Base-by-base conservation (phyloP, 2,329 filamentous ascomycete genomes). In the Chaetomium olivaceum region DNA sequence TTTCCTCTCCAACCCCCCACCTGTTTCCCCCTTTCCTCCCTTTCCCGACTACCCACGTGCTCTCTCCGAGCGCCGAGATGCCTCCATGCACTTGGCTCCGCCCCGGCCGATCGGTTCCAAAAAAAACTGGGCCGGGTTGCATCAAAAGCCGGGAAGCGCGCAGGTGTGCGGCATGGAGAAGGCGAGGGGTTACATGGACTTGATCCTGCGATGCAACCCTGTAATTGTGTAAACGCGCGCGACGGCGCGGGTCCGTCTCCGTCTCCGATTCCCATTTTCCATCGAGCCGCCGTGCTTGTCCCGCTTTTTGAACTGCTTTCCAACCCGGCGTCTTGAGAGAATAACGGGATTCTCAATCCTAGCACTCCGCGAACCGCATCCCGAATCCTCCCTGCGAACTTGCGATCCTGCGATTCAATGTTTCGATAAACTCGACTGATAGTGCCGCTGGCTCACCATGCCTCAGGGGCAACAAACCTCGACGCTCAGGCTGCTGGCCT, bases 401-500 rank as follows among this genome's bases (percentile, higher is more conserved):
- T 23, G 4, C n/a, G 46, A 48, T 14, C 23, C 11, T 27, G 33
- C 55, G 21, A 8, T 25, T 52, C 23, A 25, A 52, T 25, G 50
- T 27, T 52, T 4, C 50, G 23, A 25, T 27, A 52, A 43, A 7
- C 25, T 29, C 14, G 25, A 27, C 9, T 7, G 16, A 43, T 14
- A 23, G 50, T 52, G 50, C 23, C 21, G 50, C 50, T 7, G 25
- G 25, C 23, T 14, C 50, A 52, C 23, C 21, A 52, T 52, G 50
- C 50, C 21, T 52, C 50, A 25, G 3, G 23, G 50, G 25, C 21
- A 9, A 8, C 50, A 7, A 19, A 29, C 23, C 5, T 52, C 55
- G 21, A 58, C 55, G 23, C n/a, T 25, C 8, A 43, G 33, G 21
- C 46, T 60, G 12, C 4, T 55, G 48, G 58, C 58, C 62, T 36